phyloP scores from a whole-genome alignment of 2,329 filamentous ascomycete species.

The Huntiella decipiens region DNA sequence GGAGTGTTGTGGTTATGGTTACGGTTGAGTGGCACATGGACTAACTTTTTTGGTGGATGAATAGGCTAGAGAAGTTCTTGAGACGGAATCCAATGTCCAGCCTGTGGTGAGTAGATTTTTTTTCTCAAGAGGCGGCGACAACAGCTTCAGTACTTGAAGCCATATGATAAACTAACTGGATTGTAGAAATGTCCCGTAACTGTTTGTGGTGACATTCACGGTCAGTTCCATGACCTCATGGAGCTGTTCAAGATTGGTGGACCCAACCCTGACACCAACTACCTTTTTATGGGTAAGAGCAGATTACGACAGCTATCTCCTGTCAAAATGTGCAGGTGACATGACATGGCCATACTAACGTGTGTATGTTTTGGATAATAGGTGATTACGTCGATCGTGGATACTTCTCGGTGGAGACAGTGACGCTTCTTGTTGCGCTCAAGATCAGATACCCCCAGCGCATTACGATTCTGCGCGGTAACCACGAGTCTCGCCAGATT shows the following conservation, averaged over 20 bases:
- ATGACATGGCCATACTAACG: not conserved
- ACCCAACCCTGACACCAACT: constrained; percentile 95
- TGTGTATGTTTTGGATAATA: constrained; percentile 19
- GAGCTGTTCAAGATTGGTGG: constrained; percentile 98
- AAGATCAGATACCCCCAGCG: constrained; percentile 96
- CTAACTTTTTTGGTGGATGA: not conserved
- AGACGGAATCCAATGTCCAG: constrained; percentile 97
- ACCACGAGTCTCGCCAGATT: constrained; percentile 97
- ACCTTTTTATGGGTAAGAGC: constrained; percentile 85
- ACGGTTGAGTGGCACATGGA: not conserved
- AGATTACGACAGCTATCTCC: not conserved
- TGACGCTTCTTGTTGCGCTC: constrained; percentile 84
- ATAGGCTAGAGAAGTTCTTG: constrained; percentile 84
- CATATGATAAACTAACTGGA: not conserved
- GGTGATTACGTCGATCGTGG: constrained; percentile 97
- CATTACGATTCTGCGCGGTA: constrained; percentile 95
- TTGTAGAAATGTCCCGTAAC: constrained; percentile 89
- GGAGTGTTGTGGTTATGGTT: not conserved
- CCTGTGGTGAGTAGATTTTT: constrained; percentile 55
- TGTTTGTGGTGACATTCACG: constrained; percentile 96
- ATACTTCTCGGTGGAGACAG: constrained; percentile 97
- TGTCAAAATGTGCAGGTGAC: not conserved
- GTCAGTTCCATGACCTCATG: constrained; percentile 98
- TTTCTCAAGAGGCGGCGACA: not conserved
- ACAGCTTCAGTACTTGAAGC: not conserved